Evolutionary conservation across 768 basidiomycete species (phyloP).

Genomic region (Daedaleopsis sinensis): DNA sequence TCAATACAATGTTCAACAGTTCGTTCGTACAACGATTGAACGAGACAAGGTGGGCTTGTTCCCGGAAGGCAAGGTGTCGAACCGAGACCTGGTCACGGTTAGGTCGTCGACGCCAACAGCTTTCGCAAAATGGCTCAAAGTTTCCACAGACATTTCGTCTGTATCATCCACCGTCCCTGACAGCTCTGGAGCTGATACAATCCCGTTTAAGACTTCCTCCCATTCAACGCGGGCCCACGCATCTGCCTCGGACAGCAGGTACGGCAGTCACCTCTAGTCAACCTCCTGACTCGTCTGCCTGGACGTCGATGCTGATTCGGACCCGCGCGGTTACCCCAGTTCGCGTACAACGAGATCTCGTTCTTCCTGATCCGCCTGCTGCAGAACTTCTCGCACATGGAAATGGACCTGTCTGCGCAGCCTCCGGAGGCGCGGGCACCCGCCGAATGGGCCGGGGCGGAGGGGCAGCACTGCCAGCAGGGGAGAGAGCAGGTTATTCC

Average conservation of each 20-base stretch:
- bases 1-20: too few relatives aligned
- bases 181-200: too few relatives aligned
- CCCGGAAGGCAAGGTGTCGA: too few relatives aligned
- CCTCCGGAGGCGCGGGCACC: conserved; percentile 34
- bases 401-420: conserved; percentile 42
- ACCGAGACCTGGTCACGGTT: too few relatives aligned
- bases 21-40: too few relatives aligned
- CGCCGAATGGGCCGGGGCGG: conserved; percentile 34
- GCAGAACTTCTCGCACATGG: conserved; percentile 49
- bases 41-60: too few relatives aligned
- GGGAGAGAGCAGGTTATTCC: conserved; percentile 44
- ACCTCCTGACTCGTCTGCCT: background rate
- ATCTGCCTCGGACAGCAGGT: conserved; percentile 61
- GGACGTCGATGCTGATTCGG: background rate
- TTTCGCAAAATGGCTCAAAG: too few relatives aligned
- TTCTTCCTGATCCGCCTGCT: conserved; percentile 56
- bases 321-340: conserved; percentile 30
- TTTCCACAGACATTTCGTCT: too few relatives aligned
- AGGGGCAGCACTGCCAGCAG: conserved; percentile 42
- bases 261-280: background rate
- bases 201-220: too few relatives aligned
- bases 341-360: conserved; percentile 59
- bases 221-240: conserved; percentile 70
- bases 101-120: too few relatives aligned
- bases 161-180: too few relatives aligned